phyloP scores from a whole-genome alignment of 495 filamentous ascomycete species.

The Antarctomyces pellizariae region DNA sequence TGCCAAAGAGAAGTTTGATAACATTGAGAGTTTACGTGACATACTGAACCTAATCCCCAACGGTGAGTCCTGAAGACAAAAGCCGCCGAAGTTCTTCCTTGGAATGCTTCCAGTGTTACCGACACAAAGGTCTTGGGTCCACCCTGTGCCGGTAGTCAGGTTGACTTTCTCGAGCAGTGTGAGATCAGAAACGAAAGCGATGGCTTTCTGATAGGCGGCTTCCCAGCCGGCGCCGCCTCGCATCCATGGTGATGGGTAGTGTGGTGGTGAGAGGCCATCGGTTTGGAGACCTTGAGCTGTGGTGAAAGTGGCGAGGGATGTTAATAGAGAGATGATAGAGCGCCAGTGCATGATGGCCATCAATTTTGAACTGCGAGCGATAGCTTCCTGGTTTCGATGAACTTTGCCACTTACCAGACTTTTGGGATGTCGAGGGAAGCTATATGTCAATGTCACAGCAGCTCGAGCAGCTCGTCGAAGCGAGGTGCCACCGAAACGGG shows the following conservation, averaged over 20 bases:
- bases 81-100: slow-evolving; percentile 51
- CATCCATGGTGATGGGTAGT: slow-evolving; percentile 74
- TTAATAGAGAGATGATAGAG: too few species aligned
- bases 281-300: too few species aligned
- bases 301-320: too few species aligned
- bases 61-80: slow-evolving; percentile 83
- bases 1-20: not conserved
- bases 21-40: slow-evolving; percentile 5
- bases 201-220: slow-evolving; percentile 54
- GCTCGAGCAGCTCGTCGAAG: too few species aligned
- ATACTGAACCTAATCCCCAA: slow-evolving; percentile 54
- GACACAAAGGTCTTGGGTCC: slow-evolving; percentile 13
- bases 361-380: too few species aligned
- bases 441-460: too few species aligned
- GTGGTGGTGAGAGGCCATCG: slow-evolving; percentile 25
- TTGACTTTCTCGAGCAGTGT: slow-evolving; percentile 85
- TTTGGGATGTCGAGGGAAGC: too few species aligned
- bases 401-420: too few species aligned
- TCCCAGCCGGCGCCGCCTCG: slow-evolving; percentile 49
- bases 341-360: too few species aligned
- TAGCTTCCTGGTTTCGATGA: too few species aligned
- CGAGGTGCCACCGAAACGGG: too few species aligned
- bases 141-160: slow-evolving; percentile 69
- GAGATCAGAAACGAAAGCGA: slow-evolving; percentile 56
- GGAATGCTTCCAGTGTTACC: slow-evolving; percentile 31